Conservation (phyloP, 2,329 filamentous ascomycete species). For the Exophiala bonariae region DNA sequence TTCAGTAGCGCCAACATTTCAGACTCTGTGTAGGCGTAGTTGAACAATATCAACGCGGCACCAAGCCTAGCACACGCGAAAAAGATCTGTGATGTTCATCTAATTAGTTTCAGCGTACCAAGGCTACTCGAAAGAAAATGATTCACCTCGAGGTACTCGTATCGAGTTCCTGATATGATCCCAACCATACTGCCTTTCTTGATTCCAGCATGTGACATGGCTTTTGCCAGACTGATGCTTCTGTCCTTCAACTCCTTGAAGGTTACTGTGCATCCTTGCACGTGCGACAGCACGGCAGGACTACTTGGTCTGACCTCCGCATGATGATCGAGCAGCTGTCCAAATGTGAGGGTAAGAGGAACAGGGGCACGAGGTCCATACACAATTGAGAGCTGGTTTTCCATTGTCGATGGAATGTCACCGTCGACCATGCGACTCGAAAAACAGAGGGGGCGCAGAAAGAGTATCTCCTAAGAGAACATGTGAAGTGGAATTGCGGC, state of each 20-base stretch:
- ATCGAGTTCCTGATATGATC: slow-evolving; percentile 9
- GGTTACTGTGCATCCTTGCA: slow-evolving; percentile 3
- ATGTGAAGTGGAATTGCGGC: too few species aligned
- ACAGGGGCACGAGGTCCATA: slow-evolving; percentile 3
- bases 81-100: too few species aligned
- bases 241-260: slow-evolving; percentile 2
- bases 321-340: slow-evolving; percentile 10
- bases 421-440: too few species aligned
- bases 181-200: slow-evolving; percentile 3
- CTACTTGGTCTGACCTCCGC: slow-evolving; percentile 4
- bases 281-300: slow-evolving; percentile 4
- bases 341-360: slow-evolving; percentile 6
- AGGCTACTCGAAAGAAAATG: too few species aligned
- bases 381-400: too few species aligned
- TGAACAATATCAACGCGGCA: slow-evolving; percentile 34
- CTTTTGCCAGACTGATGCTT: slow-evolving; percentile 9
- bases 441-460: too few species aligned
- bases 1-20: too few species aligned
- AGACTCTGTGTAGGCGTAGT: slow-evolving; percentile 47
- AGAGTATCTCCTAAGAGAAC: too few species aligned
- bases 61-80: slow-evolving; percentile 36
- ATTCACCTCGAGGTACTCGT: slow-evolving; percentile 12
- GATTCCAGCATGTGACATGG: slow-evolving; percentile 3
- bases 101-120: too few species aligned
- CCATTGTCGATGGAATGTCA: too few species aligned